Base-by-base conservation (phyloP, 2,329 filamentous ascomycete species). In the Fusarium sulawesiense region DNA sequence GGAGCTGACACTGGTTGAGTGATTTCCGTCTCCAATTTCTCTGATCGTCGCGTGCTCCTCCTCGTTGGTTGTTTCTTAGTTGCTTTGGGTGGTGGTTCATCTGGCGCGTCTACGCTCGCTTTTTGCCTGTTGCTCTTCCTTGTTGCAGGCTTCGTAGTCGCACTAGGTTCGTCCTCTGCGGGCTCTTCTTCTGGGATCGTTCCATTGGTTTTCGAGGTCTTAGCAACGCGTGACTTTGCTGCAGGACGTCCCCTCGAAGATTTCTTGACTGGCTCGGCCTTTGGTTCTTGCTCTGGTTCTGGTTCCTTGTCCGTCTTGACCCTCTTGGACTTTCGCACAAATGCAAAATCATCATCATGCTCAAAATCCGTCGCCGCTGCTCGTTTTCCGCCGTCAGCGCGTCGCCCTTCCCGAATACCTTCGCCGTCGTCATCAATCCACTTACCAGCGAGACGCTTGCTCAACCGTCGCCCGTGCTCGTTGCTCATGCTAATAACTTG, bases 311-410 rank as follows among this genome's bases (percentile, higher is more conserved):
- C 84, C 45, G 87, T 86, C 80, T 91, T 93, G 65, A 85, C 84
- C 75, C 87, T 82, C 76, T 92, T 92, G 13, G 89, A 84, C 66
- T 86, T 89, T 72, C 92, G 88, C 68, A 90, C 89, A 78, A 94
- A 94, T 61, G 89, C 84, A 74, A 94, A 94, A 68, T 92, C 92
- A 74, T 92, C 92, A 82, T 92, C 90, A 75, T 92, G 87, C 78
- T 94, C 92, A 74, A 93, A 91, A 54, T 81, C 78, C 46, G 76
- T 74, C 66, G 76, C 76, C 68, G 81, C 82, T 82, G 67, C 34
- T 49, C 30, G 48, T 46, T 45, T 30, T 49, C 21, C 21, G 30
- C 37, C 23, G 61, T 76, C 62, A 76, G 73, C 61, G 60, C 55
- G 47, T 68, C 21, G 44, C 55, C 46, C 59, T 46, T 54, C 14